Conservation (phyloP, 345 rosid genomes). For the Lepidium sativum region DNA sequence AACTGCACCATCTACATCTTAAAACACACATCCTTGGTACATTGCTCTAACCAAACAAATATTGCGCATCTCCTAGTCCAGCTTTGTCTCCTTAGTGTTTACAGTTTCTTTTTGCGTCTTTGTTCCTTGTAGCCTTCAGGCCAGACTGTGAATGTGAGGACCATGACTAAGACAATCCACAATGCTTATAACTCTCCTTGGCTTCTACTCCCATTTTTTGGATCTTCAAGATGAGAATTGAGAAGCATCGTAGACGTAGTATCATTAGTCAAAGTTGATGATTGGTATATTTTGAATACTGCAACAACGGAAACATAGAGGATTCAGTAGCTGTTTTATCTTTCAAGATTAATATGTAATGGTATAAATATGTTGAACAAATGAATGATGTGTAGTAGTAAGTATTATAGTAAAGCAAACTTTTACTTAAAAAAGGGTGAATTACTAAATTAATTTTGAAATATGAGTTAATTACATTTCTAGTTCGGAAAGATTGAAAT, state of each 20-base stretch:
- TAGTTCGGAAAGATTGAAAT: too few species aligned
- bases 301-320: not conserved
- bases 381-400: not conserved
- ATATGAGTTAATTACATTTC: too few species aligned
- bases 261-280: not conserved
- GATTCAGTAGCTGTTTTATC: not conserved
- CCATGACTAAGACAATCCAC: not conserved
- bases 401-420: not conserved
- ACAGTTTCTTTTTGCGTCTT: not conserved
- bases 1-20: constrained; percentile 36
- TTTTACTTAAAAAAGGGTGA: too few species aligned
- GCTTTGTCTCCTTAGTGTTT: not conserved
- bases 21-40: constrained; percentile 63
- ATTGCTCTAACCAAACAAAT: not conserved
- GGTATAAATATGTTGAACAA: not conserved
- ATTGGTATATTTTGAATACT: not conserved
- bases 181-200: not conserved
- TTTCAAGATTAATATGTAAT: not conserved
- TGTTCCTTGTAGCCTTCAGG: constrained; percentile 15
- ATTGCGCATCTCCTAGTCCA: not conserved
- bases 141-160: constrained; percentile 6
- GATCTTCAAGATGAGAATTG: constrained; percentile 6
- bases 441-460: too few species aligned
- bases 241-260: not conserved
- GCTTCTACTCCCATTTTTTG: not conserved